Evolutionary conservation across 1,139 yeast species (phyloP), one percentile per base, ranked within the genome.

Genomic region (Yamadazyma spencermartinsiae): DNA sequence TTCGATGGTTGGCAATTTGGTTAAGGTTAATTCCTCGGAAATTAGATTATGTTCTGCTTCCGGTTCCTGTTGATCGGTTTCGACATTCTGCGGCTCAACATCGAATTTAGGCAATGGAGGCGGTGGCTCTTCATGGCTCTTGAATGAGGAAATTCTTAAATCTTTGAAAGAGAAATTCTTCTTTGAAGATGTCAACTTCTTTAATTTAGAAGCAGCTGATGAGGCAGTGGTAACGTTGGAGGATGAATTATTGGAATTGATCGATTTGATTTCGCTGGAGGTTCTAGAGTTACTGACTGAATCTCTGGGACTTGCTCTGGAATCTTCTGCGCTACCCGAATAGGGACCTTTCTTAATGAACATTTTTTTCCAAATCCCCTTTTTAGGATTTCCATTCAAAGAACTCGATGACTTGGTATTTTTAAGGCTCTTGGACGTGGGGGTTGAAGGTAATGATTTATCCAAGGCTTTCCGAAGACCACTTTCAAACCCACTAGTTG

Each of bases 1-100:
- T 41, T 66, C 72, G 35, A 66, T 51, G 25, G 55, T 55, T 4
- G 71, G 72, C 21, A 68, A 52, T 35, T 55, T 50, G 3, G 57
- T 45, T 4, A 55, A 32, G 1, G 55, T 47, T 31, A 54, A 45
- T 19, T 45, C 48, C 31, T 36, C 48, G 35, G 38, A 37, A 35
- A 32, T 28, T 6, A 26, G 18, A 2, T 34, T 7, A 3, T 37
- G 31, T 16, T 41, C 40, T n/a, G 18, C 19, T 31, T 31, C 36
- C 10, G 14, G 31, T 17, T 39, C 48, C 13, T 33, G 33, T 10
- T 4, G 21, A 6, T 21, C 34, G 16, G 11, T 11, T 32, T 32
- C 9, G 15, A 10, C n/a, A 17, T 21, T 25, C 18, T 33, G 13
- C 9, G 26, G 6, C 12, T 13, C 26, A 2, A 34, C 9, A 8